Evolutionary conservation across 2,329 filamentous ascomycete genomes (phyloP), one percentile per base, ranked within the genome.

Genomic region (Pestalotiopsis sp.): DNA sequence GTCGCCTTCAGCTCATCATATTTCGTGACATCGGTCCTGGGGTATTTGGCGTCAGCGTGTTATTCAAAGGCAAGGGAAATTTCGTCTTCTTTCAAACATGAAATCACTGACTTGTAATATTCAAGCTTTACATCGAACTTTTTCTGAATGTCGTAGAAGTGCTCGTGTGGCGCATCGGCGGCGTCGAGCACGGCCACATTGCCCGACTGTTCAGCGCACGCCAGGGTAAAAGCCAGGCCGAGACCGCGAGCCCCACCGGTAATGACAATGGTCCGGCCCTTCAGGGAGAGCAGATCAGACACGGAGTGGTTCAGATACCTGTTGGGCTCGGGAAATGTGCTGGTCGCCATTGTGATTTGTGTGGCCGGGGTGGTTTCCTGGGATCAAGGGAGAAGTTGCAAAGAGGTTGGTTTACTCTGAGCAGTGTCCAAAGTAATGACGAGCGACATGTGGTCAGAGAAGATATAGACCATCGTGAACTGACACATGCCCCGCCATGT

Each of bases 191-290:
- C 85, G 7, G 82, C 83, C 59, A 84, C 84, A 72, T 84, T 80
- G 36, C 82, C 85, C 17, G 85, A 83, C 14, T 84, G 82, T 71
- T 87, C 85, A 60, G 84, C 74, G 2, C 87, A 79, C 2, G 84
- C 85, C 31, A 78, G 78, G 4, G 85, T 82, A 17, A 87, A 79
- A 20, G 82, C 82, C 56, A 87, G 82, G 17, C 86, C 86, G 0
- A 88, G 78, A 17, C 85, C 85, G n/a, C 84, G 82, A 12, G 81
- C 85, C 57, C 83, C 86, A 6, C 86, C 85, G 1, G 86, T 87
- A 52, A 88, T 85, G 45, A 80, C 81, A 23, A 83, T 77, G 0
- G 83, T 85, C 70, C 80, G 81, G 58, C 79, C 79, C 56, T 78
- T 75, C 13, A 87, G 82, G 6, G 84, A 85, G 72, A 86, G 85